phyloP scores from a whole-genome alignment of 2,329 filamentous ascomycete genomes.

The Lachnellula subtilissima region DNA sequence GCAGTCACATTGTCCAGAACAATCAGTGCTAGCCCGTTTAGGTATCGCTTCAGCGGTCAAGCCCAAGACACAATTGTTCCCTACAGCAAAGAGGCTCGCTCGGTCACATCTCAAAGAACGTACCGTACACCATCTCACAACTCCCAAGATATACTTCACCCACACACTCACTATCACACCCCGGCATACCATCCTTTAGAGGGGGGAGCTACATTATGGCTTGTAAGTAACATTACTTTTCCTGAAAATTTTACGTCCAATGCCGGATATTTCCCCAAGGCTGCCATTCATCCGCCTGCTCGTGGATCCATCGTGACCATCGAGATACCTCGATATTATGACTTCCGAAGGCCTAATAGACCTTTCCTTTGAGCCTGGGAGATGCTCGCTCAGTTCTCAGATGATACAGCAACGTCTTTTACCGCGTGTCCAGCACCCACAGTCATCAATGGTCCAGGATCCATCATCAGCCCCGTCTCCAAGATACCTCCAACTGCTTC shows the following conservation, averaged over 20 bases:
- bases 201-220: slow-evolving; percentile 32
- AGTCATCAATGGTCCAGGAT: slow-evolving; percentile 21
- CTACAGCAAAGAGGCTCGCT: too few species aligned
- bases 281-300: slow-evolving; percentile 25
- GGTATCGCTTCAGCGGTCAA: too few species aligned
- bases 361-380: slow-evolving; percentile 1
- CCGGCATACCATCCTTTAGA: background rate
- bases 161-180: slow-evolving; percentile 1
- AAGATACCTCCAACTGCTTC: slow-evolving; percentile 18
- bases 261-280: slow-evolving; percentile 12
- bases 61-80: too few species aligned
- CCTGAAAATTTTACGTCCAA: slow-evolving; percentile 12
- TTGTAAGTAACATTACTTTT: slow-evolving; percentile 33
- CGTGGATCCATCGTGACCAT: slow-evolving; percentile 17
- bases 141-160: background rate
- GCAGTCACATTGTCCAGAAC: too few species aligned
- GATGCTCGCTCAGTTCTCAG: slow-evolving; percentile 2
- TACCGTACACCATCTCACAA: background rate
- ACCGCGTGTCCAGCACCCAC: slow-evolving; percentile 6
- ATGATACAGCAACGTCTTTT: slow-evolving; percentile 9
- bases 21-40: too few species aligned
- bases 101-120: background rate
- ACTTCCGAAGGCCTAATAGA: slow-evolving; percentile 8
- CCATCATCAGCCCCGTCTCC: slow-evolving; percentile 26
- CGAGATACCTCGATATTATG: slow-evolving; percentile 14